phyloP scores from a whole-genome alignment of 768 basidiomycete species.

The Tricholoma terreum region DNA sequence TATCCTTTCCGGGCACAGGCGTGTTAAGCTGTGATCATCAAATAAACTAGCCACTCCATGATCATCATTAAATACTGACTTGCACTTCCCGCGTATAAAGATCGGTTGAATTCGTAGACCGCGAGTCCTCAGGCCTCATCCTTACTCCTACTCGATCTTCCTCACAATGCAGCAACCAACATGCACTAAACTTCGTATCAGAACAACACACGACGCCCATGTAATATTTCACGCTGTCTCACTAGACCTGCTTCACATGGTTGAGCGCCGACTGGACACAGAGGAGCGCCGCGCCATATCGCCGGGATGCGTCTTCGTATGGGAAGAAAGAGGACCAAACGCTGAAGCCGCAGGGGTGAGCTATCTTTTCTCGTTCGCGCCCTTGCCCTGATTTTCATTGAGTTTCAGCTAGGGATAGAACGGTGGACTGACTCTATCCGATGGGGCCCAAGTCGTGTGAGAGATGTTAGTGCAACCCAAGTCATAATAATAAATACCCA shows the following conservation, averaged over 20 bases:
- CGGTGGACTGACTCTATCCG: constrained; percentile 79
- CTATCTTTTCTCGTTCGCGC: constrained; percentile 8
- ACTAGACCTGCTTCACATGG: constrained; percentile 56
- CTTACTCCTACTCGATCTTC: neutral
- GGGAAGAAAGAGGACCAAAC: constrained; percentile 76
- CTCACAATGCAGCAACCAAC: constrained; percentile 63
- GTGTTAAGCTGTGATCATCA: constrained; percentile 12
- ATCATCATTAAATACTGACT: constrained; percentile 23
- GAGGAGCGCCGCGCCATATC: constrained; percentile 68
- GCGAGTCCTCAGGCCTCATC: neutral
- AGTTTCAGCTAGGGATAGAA: constrained; percentile 64
- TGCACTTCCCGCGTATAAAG: constrained; percentile 14
- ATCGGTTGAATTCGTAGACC: neutral
- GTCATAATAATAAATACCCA: constrained; percentile 2
- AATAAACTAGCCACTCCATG: constrained; percentile 18
- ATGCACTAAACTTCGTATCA: constrained; percentile 59
- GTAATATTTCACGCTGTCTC: constrained; percentile 73
- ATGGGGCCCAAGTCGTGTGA: constrained; percentile 78
- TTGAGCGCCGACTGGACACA: constrained; percentile 68
- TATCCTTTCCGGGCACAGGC: constrained; percentile 10
- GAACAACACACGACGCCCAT: constrained; percentile 65
- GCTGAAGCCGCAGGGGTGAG: constrained; percentile 65
- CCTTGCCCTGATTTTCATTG: constrained; percentile 11
- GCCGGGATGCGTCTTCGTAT: constrained; percentile 77
- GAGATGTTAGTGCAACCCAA: constrained; percentile 50